Base-by-base conservation (phyloP, 2,329 filamentous ascomycete species). In the Colletotrichum sojae region DNA sequence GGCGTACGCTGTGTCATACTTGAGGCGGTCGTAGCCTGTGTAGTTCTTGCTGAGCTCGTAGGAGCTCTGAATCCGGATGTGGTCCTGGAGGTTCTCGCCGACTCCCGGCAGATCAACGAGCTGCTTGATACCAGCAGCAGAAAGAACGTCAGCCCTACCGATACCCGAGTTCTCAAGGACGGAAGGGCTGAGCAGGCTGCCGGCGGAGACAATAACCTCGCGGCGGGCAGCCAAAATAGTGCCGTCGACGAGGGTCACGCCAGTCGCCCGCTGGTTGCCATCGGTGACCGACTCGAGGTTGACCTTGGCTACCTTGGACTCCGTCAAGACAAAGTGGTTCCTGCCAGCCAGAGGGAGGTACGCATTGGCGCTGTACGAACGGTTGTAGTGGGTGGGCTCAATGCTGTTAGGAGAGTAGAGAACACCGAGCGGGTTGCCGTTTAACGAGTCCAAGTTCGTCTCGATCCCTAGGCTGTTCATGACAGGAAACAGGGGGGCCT, bases 81-180 rank as follows among this genome's bases (percentile, higher is more conserved):
- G 79, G 27, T 80, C 79, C 57, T 80, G 78, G 1, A 80, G 73
- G 27, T 79, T 79, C 4, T 78, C 74, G 0, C 78, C 89, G 1
- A 91, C 88, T 15, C 87, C 88, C 0, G 87, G 88, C 0, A 87
- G 80, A 70, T 90, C 82, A 0, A 82, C 76, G 16, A 88, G 67
- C 4, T 86, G 79, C 1, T 80, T 73, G 64, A 90, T 87, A 5
- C 79, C 76, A 61, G 84, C 81, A 5, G 78, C 76, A 6, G 80
- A 67, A 2, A 91, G 81, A 45, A 89, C 82, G 0, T 79, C 74
- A 6, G 71, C 73, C 1, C 83, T 83, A 2, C 88, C 88, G 22
- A 91, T 81, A 22, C 89, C 89, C n/a, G 83, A 86, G 1, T 88
- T 82, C 72, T 88, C 87, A 3, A 91, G 83, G 0, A 91, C 75